Base-by-base conservation (phyloP, 148 eudicot species). In the Rhododendron ferrugineum region DNA sequence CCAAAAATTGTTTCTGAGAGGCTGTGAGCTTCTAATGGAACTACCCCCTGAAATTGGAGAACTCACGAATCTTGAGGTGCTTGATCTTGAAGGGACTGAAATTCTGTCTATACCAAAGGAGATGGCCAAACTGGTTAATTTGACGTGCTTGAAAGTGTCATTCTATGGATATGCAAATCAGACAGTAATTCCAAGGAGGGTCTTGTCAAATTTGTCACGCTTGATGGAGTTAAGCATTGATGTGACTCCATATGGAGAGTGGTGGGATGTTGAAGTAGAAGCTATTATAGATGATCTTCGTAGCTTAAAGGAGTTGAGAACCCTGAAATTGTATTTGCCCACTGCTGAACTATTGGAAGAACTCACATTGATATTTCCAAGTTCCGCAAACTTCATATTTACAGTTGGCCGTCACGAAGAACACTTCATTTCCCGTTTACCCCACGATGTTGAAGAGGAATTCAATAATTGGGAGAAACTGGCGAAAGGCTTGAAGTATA, bases 81-180 rank as follows among this genome's bases (percentile, higher is more conserved):
- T 73, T 73, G 77, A 73, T 73, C 77, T 73, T 73, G 40, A 73
- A 30, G 77, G 77, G 20, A 73, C n/a, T 73, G 77, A 34, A 15
- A 13, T 73, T 30, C 36, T 73, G 3, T 34, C 0, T 73, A 22
- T 73, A 34, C 77, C 77, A 5, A 73, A 32, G 9, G 42, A 34
- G 37, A 73, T 73, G 34, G 23, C 2, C 18, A 5, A 73, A 14
- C 11, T 73, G 0, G 42, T 73, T 5, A 73, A 36, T 2, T 60
- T 60, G 68, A 60, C 28, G 26, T 60, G 68, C 11, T 60, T 60
- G 68, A 23, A 60, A 60, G 68, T 6, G 68, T 60, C 68, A 23
- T 60, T 60, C 68, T 60, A 23, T 60, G 68, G 68, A 60, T 23
- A 60, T 60, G 68, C 68, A 23, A 60, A 23, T 60, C 68, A 60